Base-by-base conservation (phyloP, 495 filamentous ascomycete genomes). In the Paragyromitra xinjiangensis region DNA sequence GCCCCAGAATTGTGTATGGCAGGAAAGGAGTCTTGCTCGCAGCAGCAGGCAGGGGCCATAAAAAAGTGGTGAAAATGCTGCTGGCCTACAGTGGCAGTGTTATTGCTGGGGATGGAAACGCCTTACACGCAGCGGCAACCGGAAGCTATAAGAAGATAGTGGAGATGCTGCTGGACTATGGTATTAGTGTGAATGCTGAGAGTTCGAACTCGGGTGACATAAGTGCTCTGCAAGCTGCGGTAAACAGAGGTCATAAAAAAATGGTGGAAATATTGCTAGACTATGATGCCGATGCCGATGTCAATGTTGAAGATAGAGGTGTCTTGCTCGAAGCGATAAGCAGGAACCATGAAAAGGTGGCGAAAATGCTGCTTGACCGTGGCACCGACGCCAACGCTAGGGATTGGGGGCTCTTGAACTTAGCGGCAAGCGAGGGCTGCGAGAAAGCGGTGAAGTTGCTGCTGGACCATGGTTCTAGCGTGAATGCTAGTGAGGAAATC, bases 381-480 rank as follows among this genome's bases (percentile, higher is more conserved):
- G 92, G 88, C 26, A 93, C 93, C 4, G 93, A 97, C 73, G 91
- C 95, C 3, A 92, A 90, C 80, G 84, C 87, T 50, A 93, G 92
- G 79, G 96, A 92, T 90, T 82, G 50, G 80, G 19, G 50, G 14
- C 26, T 8, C 5, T 55, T 55, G 6, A 19, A 8, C 12, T 3
- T 12, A 45, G 44, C 44, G 44, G 44, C 44, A 9, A 12, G 9
- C 14, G 3, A 16, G 3, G 14, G 14, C 44, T 3, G 12, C 7
- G 44, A 45, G 44, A 12, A 55, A 22, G 50, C 16, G 19, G 16
- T 22, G 19, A 19, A 22, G 19, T 6, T 55, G 8, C 24, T 19
- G 8, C 19, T 22, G 7, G 19, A 22, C n/a, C 7, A 22, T 8
- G n/a, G 50, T 22, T 2, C 50, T 22, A 6, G 6, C 9, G 44